Base-by-base conservation (phyloP, 371 early-diverging fungal genomes). In the Neoconidiobolus thromboides region DNA sequence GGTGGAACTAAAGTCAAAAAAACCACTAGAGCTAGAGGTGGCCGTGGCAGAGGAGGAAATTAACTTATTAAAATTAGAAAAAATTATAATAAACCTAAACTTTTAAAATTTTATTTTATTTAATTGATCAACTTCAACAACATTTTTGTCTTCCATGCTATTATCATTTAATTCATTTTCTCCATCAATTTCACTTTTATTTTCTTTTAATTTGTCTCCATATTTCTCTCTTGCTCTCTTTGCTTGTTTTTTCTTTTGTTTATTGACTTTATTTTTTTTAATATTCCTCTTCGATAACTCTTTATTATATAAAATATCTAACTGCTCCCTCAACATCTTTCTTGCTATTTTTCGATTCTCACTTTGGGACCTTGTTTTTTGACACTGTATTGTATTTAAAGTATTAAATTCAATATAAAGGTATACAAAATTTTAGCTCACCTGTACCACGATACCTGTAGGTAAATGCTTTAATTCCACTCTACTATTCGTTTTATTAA, bases 391-490 rank as follows among this genome's bases (percentile, higher is more conserved):
- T 50, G 49, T 40, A 14, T 12, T 26, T 26, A 26, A 26, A 26
- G 63, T 50, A 53, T 40, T 9, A 26, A 2, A 61, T 3, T 42
- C 48, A 15, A 10, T 15, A 44, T 61, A n/a, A 61, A 54, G 15
- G 12, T 14, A 14, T 5, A 37, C 9, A 14, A 4, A 52, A 60
- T 7, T 12, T 12, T 9, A 41, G 9, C 55, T 69, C 71, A 79
- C 83, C 69, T 81, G 80, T 1, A 84, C 81, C 7, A 73, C 65
- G 40, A 87, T 78, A 5, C 86, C 86, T 0, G 94, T 91, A 12
- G 93, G 92, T 41, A 73, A 76, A 71, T 93, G 93, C 47, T 72
- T 70, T 10, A 94, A 71, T 62, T 91, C 85, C 1, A 92, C 93
- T 54, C 91, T 84, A 56, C 73, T 82, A 58, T 79, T 79, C 2